Evolutionary conservation across 306 rosid genomes (phyloP), one percentile per base, ranked within the genome.

Genomic region (Trichosanthes truncata): DNA sequence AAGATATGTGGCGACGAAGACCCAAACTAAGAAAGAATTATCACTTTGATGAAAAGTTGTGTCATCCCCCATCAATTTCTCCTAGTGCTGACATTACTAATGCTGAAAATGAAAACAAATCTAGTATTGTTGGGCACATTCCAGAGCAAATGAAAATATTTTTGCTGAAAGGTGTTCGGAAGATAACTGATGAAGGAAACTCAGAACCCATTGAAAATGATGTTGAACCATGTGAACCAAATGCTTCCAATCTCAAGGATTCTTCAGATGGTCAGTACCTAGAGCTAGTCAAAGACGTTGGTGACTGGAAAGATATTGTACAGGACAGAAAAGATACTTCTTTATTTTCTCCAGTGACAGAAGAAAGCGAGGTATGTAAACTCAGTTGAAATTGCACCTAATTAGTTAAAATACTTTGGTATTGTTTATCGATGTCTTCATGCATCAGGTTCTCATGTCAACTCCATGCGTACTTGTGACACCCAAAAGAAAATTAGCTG

Each of bases 91-190:
- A 89, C 77, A 79, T 80, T 48, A 65, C 66, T 71, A 82, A 84
- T 79, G 81, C 93, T 82, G 81, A 78, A 35, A 84, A 74, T 78
- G 98, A 92, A 81, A 87, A 84, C 81, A 94, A 84, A 82, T 84
- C 92, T 62, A 89, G 88, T 81, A 81, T 86, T 63, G 91, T 85
- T 79, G 97, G 93, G 76, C 87, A 91, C 77, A 85, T 95, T 84
- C 97, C 98, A 60, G 97, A 95, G 83, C 97, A 95, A 88, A 92
- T 95, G 97, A 92, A 91, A 88, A 87, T 84, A 73, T 88, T 95
- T 84, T 84, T 95, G 85, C 88, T 92, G 76, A 92, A 95, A 85
- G 98, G 98, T 48, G 92, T 90, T 40, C 85, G 89, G 81, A 90
- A 85, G 85, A 92, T 95, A 82, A 92, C 95, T 74, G 97, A 95